Percentiles rank a stretch among this genome's conserved stretches.
Conservation (phyloP, 2,329 filamentous ascomycete species). For the Neurospora sp. region DNA sequence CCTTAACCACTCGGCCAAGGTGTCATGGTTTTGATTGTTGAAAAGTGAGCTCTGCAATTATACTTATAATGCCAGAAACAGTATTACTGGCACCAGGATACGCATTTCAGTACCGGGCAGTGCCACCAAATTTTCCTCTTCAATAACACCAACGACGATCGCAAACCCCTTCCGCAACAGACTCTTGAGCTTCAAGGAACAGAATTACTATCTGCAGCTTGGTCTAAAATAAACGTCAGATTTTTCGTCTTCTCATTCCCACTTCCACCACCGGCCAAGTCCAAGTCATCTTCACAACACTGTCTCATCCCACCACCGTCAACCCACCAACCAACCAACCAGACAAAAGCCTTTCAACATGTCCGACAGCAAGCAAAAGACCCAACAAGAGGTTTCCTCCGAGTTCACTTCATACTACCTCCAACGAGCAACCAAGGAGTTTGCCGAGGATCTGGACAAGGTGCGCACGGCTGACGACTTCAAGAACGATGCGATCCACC, state of each 20-base stretch:
- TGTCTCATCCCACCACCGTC: neutral
- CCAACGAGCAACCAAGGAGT: slow-evolving; percentile 57
- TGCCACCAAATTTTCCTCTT: neutral
- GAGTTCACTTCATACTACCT: slow-evolving; percentile 59
- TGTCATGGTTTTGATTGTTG: neutral
- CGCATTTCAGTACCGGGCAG: neutral
- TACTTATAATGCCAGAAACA: neutral
- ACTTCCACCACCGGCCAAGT: neutral
- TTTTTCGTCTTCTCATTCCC: neutral
- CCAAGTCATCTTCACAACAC: neutral
- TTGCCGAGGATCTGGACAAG: slow-evolving; percentile 65
- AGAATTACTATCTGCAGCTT: neutral
- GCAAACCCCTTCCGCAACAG: neutral
- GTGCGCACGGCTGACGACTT: slow-evolving; percentile 62
- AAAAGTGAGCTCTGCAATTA: no score
- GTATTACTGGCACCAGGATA: neutral
- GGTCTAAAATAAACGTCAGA: neutral
- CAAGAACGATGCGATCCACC: slow-evolving; percentile 49
- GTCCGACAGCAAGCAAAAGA: slow-evolving; percentile 5
- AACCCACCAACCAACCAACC: neutral
- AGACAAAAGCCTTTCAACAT: slow-evolving; percentile 1
- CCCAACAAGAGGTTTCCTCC: slow-evolving; percentile 16
- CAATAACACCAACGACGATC: neutral
- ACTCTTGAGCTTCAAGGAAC: neutral
- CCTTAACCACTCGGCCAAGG: slow-evolving; percentile 5